Conservation (phyloP, 1,284 basidiomycete genomes). For the Apiotrichum porosum region DNA sequence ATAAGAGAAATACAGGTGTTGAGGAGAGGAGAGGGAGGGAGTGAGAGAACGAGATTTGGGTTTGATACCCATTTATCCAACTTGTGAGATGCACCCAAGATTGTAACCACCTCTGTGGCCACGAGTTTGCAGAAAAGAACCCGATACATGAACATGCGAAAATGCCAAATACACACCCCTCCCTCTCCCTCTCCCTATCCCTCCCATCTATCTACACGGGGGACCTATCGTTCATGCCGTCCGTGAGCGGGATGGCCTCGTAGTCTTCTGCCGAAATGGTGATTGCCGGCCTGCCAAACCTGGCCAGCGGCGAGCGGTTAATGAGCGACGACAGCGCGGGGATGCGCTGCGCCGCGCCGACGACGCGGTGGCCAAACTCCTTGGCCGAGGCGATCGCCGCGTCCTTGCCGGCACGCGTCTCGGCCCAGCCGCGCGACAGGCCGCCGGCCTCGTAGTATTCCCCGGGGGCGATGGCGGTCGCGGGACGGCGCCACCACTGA, state of each 20-base stretch:
- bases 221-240: neutral
- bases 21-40: no score
- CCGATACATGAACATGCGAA: no score
- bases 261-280: conserved; percentile 23
- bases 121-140: no score
- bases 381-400: neutral
- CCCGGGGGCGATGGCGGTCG: conserved; percentile 62
- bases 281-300: conserved; percentile 10
- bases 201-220: no score
- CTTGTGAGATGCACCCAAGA: no score
- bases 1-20: no score
- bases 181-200: no score
- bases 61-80: no score
- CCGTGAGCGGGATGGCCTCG: conserved; percentile 35
- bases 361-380: conserved; percentile 7
- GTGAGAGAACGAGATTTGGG: no score
- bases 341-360: conserved; percentile 5
- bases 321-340: conserved; percentile 4
- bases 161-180: no score
- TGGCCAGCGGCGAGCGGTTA: conserved; percentile 21
- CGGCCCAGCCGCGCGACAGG: conserved; percentile 25
- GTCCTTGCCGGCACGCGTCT: conserved; percentile 14
- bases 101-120: no score
- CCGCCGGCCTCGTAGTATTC: conserved; percentile 50
- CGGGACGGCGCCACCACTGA: conserved; percentile 77